Conservation (phyloP, 73 alveolate genomes). For the Tetrahymena borealis region DNA sequence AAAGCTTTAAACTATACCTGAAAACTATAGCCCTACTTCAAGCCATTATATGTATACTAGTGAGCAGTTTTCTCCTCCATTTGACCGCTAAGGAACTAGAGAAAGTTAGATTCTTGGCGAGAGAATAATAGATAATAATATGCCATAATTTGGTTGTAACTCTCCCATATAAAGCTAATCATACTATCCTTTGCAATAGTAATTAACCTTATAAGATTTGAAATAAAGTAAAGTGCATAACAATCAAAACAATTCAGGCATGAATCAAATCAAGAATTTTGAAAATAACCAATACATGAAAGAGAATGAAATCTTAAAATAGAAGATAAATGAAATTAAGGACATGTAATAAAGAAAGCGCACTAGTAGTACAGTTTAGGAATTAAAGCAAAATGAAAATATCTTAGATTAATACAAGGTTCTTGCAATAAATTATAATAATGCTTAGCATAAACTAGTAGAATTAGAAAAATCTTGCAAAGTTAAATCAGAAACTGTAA, state of each 20-base stretch:
- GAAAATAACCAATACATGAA: background rate
- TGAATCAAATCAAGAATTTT: background rate
- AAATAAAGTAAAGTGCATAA: background rate
- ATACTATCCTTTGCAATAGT: background rate
- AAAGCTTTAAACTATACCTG: background rate
- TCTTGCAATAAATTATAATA: background rate
- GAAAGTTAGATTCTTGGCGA: background rate
- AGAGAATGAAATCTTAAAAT: background rate
- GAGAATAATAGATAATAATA: background rate
- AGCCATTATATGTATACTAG: background rate
- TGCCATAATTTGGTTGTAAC: background rate
- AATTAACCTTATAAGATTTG: background rate
- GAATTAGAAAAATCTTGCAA: background rate
- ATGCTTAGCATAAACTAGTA: background rate
- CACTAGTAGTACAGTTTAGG: background rate
- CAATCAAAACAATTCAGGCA: background rate
- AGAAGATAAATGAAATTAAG: background rate
- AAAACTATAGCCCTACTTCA: background rate
- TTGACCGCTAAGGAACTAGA: background rate
- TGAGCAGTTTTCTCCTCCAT: background rate
- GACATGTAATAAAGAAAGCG: background rate
- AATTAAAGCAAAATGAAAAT: background rate
- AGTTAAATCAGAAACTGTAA: background rate
- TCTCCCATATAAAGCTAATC: background rate
- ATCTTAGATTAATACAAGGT: background rate